phyloP scores from a whole-genome alignment of 2,329 filamentous ascomycete genomes.

The Clarireedia homoeocarpa region DNA sequence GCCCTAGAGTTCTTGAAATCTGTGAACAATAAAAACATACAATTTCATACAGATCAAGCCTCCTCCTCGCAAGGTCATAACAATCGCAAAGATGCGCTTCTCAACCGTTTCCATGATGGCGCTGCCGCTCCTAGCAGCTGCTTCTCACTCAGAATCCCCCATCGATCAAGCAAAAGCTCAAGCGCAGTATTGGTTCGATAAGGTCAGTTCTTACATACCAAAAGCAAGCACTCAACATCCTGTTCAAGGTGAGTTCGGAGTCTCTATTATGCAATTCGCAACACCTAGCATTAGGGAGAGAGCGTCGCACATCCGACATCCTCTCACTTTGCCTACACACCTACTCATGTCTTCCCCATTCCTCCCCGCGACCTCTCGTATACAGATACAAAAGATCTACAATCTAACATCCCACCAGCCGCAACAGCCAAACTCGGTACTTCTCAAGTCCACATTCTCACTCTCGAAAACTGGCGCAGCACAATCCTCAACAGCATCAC shows the following conservation, averaged over 20 bases:
- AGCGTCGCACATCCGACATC: too few species aligned
- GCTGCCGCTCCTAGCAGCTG: conserved; percentile 47
- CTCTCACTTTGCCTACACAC: too few species aligned
- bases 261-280: too few species aligned
- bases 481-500: conserved; percentile 56
- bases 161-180: conserved; percentile 52
- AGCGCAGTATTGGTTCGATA: conserved; percentile 56
- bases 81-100: conserved; percentile 45
- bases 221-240: conserved; percentile 33
- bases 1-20: neutral
- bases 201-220: conserved; percentile 47
- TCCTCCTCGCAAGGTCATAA: neutral
- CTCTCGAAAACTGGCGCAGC: conserved; percentile 63
- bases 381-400: too few species aligned
- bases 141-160: conserved; percentile 40
- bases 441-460: conserved; percentile 48
- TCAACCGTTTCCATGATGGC: conserved; percentile 42
- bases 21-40: neutral
- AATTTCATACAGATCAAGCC: neutral
- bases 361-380: too few species aligned
- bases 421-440: conserved; percentile 42
- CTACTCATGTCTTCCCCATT: too few species aligned
- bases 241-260: conserved; percentile 8
- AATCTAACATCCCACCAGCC: conserved; percentile 26
- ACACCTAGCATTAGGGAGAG: too few species aligned